Base-by-base conservation (phyloP, 768 basidiomycete species). In the Tricholoma hemisulphureum region DNA sequence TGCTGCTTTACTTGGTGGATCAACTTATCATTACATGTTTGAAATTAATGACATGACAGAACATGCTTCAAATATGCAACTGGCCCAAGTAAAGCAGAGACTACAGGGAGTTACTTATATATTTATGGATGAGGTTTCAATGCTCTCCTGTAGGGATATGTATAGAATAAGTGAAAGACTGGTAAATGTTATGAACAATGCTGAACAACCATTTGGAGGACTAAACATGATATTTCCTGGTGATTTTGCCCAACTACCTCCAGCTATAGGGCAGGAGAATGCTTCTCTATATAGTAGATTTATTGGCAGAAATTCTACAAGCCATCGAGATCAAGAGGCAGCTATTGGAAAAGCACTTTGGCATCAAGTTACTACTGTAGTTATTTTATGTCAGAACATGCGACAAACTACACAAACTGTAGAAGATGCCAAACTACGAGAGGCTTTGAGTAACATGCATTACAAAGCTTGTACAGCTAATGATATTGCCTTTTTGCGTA, bases 201-300 rank as follows among this genome's bases (percentile, higher is more conserved):
- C 49, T 32, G 59, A 67, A 10, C 9, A 35, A 13, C 57, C 67
- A 18, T 72, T 71, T 67, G 77, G 75, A 16, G 73, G 76, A 0
- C 62, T 75, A 7, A 77, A 74, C 55, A 69, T 79, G 51, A 72
- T 80, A 18, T 70, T 80, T 55, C 74, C 75, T 10, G 77, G 78
- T 5, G 77, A 80, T 61, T 78, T 81, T 69, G 77, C n/a, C n/a
- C n/a, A n/a, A n/a, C n/a, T n/a, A n/a, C n/a, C n/a, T n/a, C n/a
- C n/a, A n/a, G n/a, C n/a, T 71, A 4, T 77, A 80, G 63, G 66
- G 6, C 58, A 59, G 61, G 35, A 50, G 21, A 11, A n/a, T 23
- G 51, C 51, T n/a, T n/a, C 65, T 4, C 46, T 73, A 7, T 75
- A 70, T 39, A 63, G 56, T 21, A 41, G 32, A 45, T 57, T 16